Evolutionary conservation across 1,139 yeast genomes (phyloP).

Genomic region (Arxiozyma telluris): DNA sequence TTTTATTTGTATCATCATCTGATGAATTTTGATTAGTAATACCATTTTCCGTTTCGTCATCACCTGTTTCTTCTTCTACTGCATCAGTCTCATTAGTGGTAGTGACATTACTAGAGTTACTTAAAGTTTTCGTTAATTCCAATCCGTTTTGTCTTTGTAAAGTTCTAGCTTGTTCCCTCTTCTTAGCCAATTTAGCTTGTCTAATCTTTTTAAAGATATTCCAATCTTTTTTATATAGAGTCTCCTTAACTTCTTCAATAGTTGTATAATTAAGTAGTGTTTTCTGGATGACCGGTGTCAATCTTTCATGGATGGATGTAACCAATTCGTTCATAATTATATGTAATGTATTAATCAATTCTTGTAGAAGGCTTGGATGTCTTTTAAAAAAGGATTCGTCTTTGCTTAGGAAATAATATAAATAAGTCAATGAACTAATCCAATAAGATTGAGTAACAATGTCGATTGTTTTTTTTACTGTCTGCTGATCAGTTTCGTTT

Average conservation of each 20-base stretch:
- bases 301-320: conserved; percentile 54
- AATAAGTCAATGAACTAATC: conserved; percentile 58
- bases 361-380: conserved; percentile 54
- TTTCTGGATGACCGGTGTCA: conserved; percentile 48
- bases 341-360: conserved; percentile 48
- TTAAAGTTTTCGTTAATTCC: not conserved
- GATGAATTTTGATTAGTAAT: conserved; percentile 11
- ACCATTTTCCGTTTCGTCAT: not conserved
- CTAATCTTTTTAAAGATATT: conserved; percentile 52
- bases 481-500: not conserved
- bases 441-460: conserved; percentile 65
- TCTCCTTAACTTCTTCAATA: conserved; percentile 52
- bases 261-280: conserved; percentile 57
- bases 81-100: not conserved
- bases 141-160: conserved; percentile 7
- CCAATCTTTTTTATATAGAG: conserved; percentile 65
- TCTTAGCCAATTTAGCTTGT: conserved; percentile 24
- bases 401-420: conserved; percentile 55
- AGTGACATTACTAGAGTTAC: conserved; percentile 1
- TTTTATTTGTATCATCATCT: not conserved
- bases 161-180: conserved; percentile 9
- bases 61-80: conserved; percentile 1
- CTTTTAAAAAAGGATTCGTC: conserved; percentile 44
- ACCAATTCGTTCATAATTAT: conserved; percentile 56
- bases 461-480: conserved; percentile 34